These are phyloP conservation scores for Suillus brevipes DNA, from an alignment of 768 basidiomycete species.

Conservation along the genomic window DNA sequence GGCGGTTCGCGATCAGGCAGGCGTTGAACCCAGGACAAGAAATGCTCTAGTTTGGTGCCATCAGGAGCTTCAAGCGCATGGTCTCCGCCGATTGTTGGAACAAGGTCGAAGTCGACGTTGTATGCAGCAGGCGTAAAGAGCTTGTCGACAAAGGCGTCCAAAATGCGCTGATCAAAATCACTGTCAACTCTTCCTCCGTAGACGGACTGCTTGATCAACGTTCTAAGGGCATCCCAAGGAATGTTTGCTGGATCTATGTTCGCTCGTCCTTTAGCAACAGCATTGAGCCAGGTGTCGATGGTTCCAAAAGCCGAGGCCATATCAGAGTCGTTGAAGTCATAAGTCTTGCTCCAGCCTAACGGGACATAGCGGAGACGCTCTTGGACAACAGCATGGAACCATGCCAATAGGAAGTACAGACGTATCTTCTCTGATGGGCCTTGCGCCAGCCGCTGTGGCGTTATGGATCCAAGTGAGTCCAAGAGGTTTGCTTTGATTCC, in stretches of 20 bases:
- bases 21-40: slow-evolving; percentile 84
- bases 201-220: slow-evolving; percentile 92
- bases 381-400: slow-evolving; percentile 99
- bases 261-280: slow-evolving; percentile 80
- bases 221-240: slow-evolving; percentile 94
- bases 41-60: slow-evolving; percentile 90
- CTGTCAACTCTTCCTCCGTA: slow-evolving; percentile 95
- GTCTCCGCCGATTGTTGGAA: slow-evolving; percentile 59
- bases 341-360: slow-evolving; percentile 93
- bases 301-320: slow-evolving; percentile 90
- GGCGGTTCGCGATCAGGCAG: slow-evolving; percentile 94
- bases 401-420: slow-evolving; percentile 93
- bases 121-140: slow-evolving; percentile 88
- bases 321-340: slow-evolving; percentile 99
- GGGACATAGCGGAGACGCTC: slow-evolving; percentile 96
- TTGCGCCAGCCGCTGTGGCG: slow-evolving; percentile 67
- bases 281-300: slow-evolving; percentile 87
- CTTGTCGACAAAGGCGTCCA: slow-evolving; percentile 90
- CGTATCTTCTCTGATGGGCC: slow-evolving; percentile 93
- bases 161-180: slow-evolving; percentile 89
- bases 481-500: slow-evolving; percentile 95
- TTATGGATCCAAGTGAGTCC: slow-evolving; percentile 80
- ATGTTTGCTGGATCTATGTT: slow-evolving; percentile 92
- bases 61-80: slow-evolving; percentile 76
- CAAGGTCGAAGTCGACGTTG: slow-evolving; percentile 90